Evolutionary conservation across 2,329 filamentous ascomycete genomes (phyloP).

Genomic region (Tolypocladium nubicola): DNA sequence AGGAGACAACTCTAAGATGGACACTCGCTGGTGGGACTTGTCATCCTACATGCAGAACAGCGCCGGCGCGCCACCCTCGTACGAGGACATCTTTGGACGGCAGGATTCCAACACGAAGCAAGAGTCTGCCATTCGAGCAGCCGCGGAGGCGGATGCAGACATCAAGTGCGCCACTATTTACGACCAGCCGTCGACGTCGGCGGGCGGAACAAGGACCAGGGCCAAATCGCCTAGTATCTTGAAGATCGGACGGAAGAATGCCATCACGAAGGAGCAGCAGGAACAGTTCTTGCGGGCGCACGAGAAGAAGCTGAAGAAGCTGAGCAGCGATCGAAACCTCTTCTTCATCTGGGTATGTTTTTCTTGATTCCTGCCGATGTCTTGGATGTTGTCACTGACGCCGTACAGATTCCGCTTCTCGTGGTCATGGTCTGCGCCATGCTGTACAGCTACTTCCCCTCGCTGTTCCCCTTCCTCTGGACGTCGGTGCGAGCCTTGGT

Average conservation of each 20-base stretch:
- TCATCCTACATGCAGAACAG: conserved; percentile 41
- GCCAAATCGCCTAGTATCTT: conserved; percentile 34
- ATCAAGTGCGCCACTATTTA: conserved; percentile 44
- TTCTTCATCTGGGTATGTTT: conserved; percentile 57
- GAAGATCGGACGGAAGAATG: conserved; percentile 51
- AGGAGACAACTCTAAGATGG: conserved; percentile 29
- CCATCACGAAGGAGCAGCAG: conserved; percentile 55
- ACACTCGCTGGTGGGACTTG: conserved; percentile 58
- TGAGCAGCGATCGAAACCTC: conserved; percentile 53
- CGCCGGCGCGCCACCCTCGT: conserved; percentile 56
- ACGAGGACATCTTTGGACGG: conserved; percentile 66
- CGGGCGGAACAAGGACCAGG: conserved; percentile 19
- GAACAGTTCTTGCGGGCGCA: conserved; percentile 51
- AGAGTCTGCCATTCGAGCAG: conserved; percentile 45
- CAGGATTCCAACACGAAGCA: conserved; percentile 44
- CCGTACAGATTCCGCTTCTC: conserved; percentile 38
- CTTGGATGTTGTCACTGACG: conserved; percentile 9
- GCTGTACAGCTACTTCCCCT: conserved; percentile 40
- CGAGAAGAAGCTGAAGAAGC: conserved; percentile 50
- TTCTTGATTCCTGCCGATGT: not conserved
- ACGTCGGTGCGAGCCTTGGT: conserved; percentile 21
- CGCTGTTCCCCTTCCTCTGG: conserved; percentile 27
- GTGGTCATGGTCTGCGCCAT: conserved; percentile 36
- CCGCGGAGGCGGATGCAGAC: conserved; percentile 48
- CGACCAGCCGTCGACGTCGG: conserved; percentile 25